Conservation (phyloP, 2,329 filamentous ascomycete species). For the Graphiopsis chlorocephala region DNA sequence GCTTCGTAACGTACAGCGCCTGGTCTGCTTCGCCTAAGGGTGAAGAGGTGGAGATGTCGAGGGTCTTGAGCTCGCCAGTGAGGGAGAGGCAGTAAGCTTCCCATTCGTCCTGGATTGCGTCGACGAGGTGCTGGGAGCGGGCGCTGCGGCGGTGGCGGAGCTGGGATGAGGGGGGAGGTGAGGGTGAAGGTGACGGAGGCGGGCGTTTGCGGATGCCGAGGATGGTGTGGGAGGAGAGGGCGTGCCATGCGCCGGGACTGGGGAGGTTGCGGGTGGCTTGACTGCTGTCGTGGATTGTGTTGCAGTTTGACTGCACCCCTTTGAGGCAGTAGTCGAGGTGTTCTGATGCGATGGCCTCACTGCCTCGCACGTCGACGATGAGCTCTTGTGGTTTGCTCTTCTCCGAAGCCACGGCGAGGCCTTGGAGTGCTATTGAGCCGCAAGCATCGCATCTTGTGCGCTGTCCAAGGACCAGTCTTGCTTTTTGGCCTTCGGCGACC, state of each 20-base stretch:
- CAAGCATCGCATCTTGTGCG: constrained; percentile 7
- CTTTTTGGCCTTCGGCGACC: not conserved
- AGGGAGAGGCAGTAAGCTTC: constrained; percentile 54
- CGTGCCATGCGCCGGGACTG: constrained; percentile 24
- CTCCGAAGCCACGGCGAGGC: not conserved
- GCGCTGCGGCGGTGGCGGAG: constrained; percentile 27
- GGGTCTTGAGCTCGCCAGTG: constrained; percentile 38
- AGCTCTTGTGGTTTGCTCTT: not conserved
- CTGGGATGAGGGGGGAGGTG: constrained; percentile 16
- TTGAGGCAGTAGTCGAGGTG: not conserved
- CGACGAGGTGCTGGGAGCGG: constrained; percentile 11
- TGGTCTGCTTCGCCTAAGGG: constrained; percentile 41
- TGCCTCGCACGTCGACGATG: not conserved
- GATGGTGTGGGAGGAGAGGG: constrained; percentile 23
- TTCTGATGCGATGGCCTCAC: not conserved
- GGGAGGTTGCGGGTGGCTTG: not conserved
- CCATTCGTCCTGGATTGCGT: constrained; percentile 40
- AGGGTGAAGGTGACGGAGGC: constrained; percentile 9
- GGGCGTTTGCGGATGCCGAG: constrained; percentile 27
- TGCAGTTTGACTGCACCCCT: not conserved
- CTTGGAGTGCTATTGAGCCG: not conserved
- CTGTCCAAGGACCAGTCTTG: not conserved
- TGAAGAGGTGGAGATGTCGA: not conserved
- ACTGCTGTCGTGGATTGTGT: not conserved
- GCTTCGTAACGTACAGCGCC: constrained; percentile 61